phyloP scores from a whole-genome alignment of 805 yeast genomes.

The Starmerella cellae region DNA sequence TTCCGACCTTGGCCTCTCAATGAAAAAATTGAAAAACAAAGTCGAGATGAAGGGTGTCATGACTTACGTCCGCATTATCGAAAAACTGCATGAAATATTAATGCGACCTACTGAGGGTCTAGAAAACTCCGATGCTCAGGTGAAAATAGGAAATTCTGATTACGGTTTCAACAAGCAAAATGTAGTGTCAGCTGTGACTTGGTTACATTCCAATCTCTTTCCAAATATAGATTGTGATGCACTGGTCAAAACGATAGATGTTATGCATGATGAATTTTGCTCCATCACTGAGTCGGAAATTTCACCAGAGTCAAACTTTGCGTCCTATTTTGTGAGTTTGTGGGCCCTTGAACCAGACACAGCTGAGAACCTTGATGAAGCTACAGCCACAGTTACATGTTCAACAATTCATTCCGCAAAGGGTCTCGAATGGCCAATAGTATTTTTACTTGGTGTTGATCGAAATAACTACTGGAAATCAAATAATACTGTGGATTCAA shows the following conservation, averaged over 20 bases:
- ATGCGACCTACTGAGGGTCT: too few relatives aligned
- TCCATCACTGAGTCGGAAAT: neutral
- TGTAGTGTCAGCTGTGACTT: neutral
- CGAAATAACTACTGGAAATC: neutral
- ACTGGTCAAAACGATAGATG: neutral
- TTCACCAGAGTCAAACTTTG: neutral
- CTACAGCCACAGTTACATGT: conserved; percentile 32
- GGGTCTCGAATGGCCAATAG: conserved; percentile 93
- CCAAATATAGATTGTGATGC: neutral
- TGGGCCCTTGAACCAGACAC: conserved; percentile 18
- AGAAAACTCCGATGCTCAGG: too few relatives aligned
- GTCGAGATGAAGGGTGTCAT: neutral
- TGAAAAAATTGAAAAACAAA: neutral
- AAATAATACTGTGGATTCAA: too few relatives aligned
- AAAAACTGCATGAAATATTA: too few relatives aligned
- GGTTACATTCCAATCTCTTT: neutral
- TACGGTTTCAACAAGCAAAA: too few relatives aligned
- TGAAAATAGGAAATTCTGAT: too few relatives aligned
- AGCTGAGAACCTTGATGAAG: conserved; percentile 1
- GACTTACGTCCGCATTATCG: neutral
- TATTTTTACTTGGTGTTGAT: conserved; percentile 52
- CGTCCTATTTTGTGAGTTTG: conserved; percentile 14
- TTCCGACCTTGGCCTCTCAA: neutral
- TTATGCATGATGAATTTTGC: conserved; percentile 1
- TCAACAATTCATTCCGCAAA: conserved; percentile 88